phyloP scores from a whole-genome alignment of 2,329 filamentous ascomycete genomes.

The Botrytis byssoidea region DNA sequence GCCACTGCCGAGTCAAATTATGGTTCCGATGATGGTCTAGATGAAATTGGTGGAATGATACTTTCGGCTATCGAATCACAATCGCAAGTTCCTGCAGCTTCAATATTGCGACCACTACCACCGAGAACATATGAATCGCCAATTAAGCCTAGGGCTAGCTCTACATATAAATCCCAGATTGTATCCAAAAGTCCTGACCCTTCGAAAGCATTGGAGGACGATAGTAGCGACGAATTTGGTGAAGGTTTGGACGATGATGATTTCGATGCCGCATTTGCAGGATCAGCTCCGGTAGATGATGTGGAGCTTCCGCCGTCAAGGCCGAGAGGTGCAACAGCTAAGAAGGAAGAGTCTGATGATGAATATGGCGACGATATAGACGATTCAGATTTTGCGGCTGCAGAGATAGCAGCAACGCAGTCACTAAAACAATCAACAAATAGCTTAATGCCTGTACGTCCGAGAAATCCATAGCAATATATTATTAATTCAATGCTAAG shows the following conservation, averaged over 20 bases:
- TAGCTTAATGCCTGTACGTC: slow-evolving; percentile 54
- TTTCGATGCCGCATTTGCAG: slow-evolving; percentile 27
- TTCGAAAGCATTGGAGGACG: slow-evolving; percentile 7
- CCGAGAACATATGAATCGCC: not conserved
- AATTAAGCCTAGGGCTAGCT: not conserved
- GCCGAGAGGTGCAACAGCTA: slow-evolving; percentile 5
- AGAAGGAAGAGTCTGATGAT: slow-evolving; percentile 58
- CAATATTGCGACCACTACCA: not conserved
- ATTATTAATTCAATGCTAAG: slow-evolving; percentile 55
- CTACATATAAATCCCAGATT: not conserved
- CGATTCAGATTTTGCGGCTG: slow-evolving; percentile 73
- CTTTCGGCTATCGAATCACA: slow-evolving; percentile 20
- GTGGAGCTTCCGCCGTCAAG: slow-evolving; percentile 25
- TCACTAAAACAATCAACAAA: slow-evolving; percentile 44
- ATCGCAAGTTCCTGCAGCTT: not conserved
- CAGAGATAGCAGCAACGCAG: slow-evolving; percentile 71
- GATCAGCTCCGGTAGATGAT: slow-evolving; percentile 40
- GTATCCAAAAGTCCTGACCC: not conserved
- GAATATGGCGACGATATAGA: slow-evolving; percentile 68
- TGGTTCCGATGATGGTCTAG: slow-evolving; percentile 20
- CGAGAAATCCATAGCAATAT: slow-evolving; percentile 36
- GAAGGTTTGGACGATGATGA: slow-evolving; percentile 54
- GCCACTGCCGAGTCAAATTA: slow-evolving; percentile 17
- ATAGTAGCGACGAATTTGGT: slow-evolving; percentile 37
- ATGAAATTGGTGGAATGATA: slow-evolving; percentile 19